Evolutionary conservation across 2,329 filamentous ascomycete species (phyloP), one percentile per base, ranked within the genome.

Genomic region (Talaromyces sp.): DNA sequence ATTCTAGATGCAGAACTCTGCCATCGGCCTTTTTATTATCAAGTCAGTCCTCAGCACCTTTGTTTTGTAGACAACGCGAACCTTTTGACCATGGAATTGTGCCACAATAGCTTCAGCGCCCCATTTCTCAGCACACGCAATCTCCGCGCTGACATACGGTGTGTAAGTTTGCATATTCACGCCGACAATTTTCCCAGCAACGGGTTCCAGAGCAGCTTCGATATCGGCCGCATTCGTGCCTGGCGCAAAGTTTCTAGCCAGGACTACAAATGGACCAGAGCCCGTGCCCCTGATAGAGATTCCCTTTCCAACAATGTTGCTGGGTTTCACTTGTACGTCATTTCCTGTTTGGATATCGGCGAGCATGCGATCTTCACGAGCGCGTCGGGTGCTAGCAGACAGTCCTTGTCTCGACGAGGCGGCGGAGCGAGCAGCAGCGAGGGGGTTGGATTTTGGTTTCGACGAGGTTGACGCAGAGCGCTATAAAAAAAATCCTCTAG

Each of bases 221-320:
- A 88, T 87, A 65, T 88, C 85, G 27, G 83, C 83, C 17, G 84
- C 85, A 2, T 85, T 87, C 0, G 85, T 88, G 17, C 85, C 85
- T n/a, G 82, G 81, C 14, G 85, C 85, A 68, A 88, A 88, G 72
- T 88, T 88, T 68, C 80, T 81, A 7, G 83, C 85, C 56, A 85
- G 72, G 7, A 88, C 82, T 6, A 82, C 77, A 67, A 81, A 85
- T 2, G 83, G 83, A 1, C 81, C 82, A 11, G 74, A 74, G 12
- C 78, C 76, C 2, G 57, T 59, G 54, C 85, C 85, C 68, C 80
- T 79, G 61, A 88, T 86, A 68, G 74, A 83, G 62, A 87, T 77
- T 41, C 80, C 67, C 43, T 71, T 67, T 55, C 74, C 67, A 26
- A 21, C 26, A 27, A 29, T 26, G 31, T 56, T 58, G 56, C 68